phyloP scores from a whole-genome alignment of 768 basidiomycete species.

The Pleurotus tuber-regium region DNA sequence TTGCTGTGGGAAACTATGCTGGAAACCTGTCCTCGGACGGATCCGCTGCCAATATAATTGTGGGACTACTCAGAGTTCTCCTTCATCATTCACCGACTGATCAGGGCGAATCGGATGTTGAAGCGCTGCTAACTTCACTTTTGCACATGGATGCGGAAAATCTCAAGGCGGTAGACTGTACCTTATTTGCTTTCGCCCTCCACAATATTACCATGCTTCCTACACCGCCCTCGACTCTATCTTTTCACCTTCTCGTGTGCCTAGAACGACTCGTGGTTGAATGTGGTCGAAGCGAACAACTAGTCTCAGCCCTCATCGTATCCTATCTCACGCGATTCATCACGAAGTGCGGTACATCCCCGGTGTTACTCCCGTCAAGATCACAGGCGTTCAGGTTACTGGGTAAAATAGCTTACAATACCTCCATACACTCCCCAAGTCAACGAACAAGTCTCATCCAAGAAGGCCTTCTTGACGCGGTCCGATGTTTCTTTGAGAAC shows the following conservation, averaged over 20 bases:
- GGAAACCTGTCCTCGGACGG: not conserved
- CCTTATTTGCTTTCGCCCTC: not conserved
- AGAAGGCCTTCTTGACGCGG: conserved; percentile 4
- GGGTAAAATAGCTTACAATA: not conserved
- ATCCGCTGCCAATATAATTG: not conserved
- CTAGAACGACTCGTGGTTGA: not conserved
- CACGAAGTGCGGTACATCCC: not conserved
- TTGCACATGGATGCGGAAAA: not conserved
- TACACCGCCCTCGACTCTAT: not conserved
- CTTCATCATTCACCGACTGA: not conserved
- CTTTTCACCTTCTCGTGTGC: not conserved
- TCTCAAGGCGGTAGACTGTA: not conserved
- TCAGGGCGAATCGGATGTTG: not conserved
- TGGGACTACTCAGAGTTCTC: not conserved
- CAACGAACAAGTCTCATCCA: not conserved
- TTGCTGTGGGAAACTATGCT: not conserved
- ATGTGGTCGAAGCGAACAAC: not conserved
- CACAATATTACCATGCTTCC: not conserved
- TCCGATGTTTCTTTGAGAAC: conserved; percentile 6
- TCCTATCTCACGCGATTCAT: not conserved
- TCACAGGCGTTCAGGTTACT: conserved; percentile 8
- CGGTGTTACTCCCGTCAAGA: not conserved
- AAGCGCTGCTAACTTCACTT: not conserved
- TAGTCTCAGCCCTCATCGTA: not conserved
- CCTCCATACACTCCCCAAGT: not conserved